Percentiles rank a stretch among this genome's conserved stretches.
Conservation (phyloP, 192 early-diverging fungal genomes). For the Gonapodya sp. region DNA sequence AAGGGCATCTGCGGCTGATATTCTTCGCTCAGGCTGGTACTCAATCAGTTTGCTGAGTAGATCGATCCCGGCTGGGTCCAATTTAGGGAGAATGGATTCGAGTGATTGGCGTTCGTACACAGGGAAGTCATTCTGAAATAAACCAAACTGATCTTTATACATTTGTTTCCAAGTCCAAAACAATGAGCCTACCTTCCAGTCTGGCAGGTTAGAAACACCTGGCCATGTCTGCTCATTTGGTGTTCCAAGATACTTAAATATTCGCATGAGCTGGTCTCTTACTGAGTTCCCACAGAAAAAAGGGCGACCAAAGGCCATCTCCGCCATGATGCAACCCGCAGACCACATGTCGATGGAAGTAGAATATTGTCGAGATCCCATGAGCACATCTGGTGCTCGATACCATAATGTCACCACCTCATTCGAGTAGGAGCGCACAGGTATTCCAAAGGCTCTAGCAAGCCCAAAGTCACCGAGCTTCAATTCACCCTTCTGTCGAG, state of each 20-base stretch:
- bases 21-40: constrained; percentile 69
- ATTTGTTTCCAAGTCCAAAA: too few relatives aligned
- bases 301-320: constrained; percentile 80
- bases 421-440: constrained; percentile 74
- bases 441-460: constrained; percentile 93
- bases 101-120: constrained; percentile 59
- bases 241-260: constrained; percentile 85
- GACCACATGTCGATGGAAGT: constrained; percentile 86
- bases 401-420: constrained; percentile 87
- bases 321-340: constrained; percentile 81
- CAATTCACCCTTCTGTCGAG: constrained; percentile 50
- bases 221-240: constrained; percentile 80
- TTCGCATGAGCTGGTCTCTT: constrained; percentile 75
- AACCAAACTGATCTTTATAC: background rate
- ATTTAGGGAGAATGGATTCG: constrained; percentile 68
- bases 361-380: constrained; percentile 80
- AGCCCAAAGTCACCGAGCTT: constrained; percentile 93
- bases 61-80: constrained; percentile 76
- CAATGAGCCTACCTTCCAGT: constrained; percentile 55
- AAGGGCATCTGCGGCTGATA: constrained; percentile 69
- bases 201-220: constrained; percentile 70
- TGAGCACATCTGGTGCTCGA: constrained; percentile 75
- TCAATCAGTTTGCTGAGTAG: constrained; percentile 65
- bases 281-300: constrained; percentile 85
- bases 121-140: constrained; percentile 56